These are phyloP conservation scores for Luvunga scandens DNA, from an alignment of 345 rosid genomes.

Conservation along the genomic window DNA sequence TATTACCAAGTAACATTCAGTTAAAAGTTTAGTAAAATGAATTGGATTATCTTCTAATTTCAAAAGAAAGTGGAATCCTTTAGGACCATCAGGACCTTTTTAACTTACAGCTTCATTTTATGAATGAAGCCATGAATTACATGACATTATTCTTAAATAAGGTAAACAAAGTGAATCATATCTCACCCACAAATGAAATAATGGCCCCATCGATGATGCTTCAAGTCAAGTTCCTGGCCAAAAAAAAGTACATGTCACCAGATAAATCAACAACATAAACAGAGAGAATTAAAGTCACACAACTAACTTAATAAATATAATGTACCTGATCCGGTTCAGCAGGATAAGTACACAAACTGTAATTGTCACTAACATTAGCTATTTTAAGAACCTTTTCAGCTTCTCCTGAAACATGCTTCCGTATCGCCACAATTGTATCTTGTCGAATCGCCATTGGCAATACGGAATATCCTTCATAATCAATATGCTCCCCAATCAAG, in stretches of 20 bases:
- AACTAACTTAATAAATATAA: not conserved
- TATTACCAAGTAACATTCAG: not conserved
- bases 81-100: not conserved
- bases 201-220: constrained; percentile 93
- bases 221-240: constrained; percentile 80
- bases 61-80: not conserved
- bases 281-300: not conserved
- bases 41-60: not conserved
- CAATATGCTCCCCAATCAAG: constrained; percentile 96
- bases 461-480: constrained; percentile 97
- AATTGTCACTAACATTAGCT: constrained; percentile 75
- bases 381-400: constrained; percentile 54
- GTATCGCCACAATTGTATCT: constrained; percentile 80
- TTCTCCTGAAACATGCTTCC: constrained; percentile 48
- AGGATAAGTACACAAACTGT: constrained; percentile 65
- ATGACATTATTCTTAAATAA: too few species aligned
- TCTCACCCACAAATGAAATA: constrained; percentile 92
- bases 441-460: constrained; percentile 98
- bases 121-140: not conserved
- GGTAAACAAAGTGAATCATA: too few species aligned
- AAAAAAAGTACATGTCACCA: not conserved
- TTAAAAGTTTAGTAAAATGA: not conserved
- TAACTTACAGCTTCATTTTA: not conserved
- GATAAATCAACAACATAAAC: not conserved
- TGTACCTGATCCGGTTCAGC: constrained; percentile 83